phyloP scores from a whole-genome alignment of 2,329 filamentous ascomycete species.

The Fragosphaeria purpurea region DNA sequence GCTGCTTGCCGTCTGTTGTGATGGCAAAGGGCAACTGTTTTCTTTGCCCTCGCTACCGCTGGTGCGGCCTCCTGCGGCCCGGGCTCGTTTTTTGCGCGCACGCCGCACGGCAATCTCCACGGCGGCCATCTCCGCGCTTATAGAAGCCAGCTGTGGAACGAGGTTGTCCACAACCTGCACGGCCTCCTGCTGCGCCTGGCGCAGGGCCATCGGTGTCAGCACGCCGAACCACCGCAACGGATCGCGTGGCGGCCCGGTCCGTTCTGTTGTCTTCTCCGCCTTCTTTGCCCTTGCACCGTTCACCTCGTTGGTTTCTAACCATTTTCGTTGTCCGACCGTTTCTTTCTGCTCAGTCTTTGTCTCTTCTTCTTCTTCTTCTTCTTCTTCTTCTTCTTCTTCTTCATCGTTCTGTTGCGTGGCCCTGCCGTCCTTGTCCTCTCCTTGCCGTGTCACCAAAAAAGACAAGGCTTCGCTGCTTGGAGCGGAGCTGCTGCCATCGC shows the following conservation, averaged over 20 bases:
- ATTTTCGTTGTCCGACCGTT: no score
- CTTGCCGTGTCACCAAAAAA: constrained; percentile 8
- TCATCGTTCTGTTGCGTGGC: constrained; percentile 5
- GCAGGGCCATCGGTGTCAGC: constrained; percentile 41
- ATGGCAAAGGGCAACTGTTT: no score
- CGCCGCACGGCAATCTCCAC: constrained; percentile 61
- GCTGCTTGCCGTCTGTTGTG: no score
- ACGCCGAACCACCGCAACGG: constrained; percentile 51
- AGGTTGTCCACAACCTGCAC: constrained; percentile 44
- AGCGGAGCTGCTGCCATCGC: background rate
- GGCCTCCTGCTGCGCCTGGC: constrained; percentile 50
- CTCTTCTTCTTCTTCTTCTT: no score
- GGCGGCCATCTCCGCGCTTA: constrained; percentile 51
- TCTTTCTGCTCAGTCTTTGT: no score
- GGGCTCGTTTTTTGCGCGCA: constrained; percentile 44
- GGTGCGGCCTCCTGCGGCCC: constrained; percentile 21
- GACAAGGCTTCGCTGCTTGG: background rate
- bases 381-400: background rate
- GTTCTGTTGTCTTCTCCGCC: background rate
- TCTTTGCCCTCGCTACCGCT: no score
- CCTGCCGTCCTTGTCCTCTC: constrained; percentile 1
- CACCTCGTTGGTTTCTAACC: no score
- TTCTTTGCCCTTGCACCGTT: background rate
- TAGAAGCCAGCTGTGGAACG: constrained; percentile 45
- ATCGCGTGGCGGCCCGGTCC: constrained; percentile 25